These are phyloP conservation scores for Aspergillus aculeatus DNA, from an alignment of 2,329 filamentous ascomycete species.

Conservation along the genomic window DNA sequence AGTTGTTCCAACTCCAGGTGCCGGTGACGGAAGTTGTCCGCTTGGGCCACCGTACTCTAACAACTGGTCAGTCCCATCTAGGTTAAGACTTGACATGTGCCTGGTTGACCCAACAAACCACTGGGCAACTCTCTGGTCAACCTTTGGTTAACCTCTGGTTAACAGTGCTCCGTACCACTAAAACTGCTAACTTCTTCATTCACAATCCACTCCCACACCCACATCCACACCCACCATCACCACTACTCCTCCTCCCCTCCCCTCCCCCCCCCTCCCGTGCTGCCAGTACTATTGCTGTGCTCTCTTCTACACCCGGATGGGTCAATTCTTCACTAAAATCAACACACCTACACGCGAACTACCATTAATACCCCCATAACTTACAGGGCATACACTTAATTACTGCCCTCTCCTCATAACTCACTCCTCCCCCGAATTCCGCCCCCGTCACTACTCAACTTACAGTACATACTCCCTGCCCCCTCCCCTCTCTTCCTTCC, in stretches of 20 bases:
- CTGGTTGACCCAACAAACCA: slow-evolving; percentile 27
- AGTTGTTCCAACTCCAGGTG: background rate
- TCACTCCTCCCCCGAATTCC: background rate
- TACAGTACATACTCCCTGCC: slow-evolving; percentile 1
- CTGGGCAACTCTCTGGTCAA: slow-evolving; percentile 1
- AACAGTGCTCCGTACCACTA: slow-evolving; percentile 7
- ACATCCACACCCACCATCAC: too few relatives aligned
- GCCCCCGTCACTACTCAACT: background rate
- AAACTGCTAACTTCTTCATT: background rate
- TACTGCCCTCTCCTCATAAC: background rate
- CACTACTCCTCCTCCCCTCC: too few relatives aligned
- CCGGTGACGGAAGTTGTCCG: slow-evolving; percentile 14
- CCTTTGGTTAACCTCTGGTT: background rate
- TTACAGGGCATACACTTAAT: background rate
- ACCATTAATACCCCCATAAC: background rate
- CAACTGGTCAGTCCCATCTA: slow-evolving; percentile 16
- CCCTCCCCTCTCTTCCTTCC: background rate
- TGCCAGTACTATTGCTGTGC: too few relatives aligned
- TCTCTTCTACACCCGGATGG: background rate
- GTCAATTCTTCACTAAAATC: background rate
- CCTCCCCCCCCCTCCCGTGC: too few relatives aligned
- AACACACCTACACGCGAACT: background rate
- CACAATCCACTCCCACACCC: too few relatives aligned
- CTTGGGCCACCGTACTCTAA: slow-evolving; percentile 21
- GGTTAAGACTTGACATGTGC: slow-evolving; percentile 27